Percentiles rank a stretch among this genome's conserved stretches.
Conservation (phyloP, 306 rosid species). For the Cicer chorassanicum region DNA sequence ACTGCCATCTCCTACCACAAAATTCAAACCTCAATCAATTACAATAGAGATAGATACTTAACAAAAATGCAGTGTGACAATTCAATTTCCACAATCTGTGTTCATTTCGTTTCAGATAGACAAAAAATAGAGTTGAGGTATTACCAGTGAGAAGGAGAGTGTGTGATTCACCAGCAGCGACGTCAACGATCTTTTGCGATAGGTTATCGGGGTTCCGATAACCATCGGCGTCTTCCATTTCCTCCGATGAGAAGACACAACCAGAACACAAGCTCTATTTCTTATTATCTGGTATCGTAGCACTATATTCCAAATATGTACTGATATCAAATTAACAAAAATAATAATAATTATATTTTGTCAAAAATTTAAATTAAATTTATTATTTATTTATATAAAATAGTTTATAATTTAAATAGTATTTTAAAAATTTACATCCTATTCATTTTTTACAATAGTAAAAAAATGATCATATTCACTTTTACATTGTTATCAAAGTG, state of each 20-base stretch:
- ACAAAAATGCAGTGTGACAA: neutral
- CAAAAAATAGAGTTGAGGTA: neutral
- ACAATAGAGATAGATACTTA: constrained; percentile 6
- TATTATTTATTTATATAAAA: too few relatives aligned
- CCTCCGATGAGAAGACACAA: constrained; percentile 14
- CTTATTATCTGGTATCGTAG: neutral
- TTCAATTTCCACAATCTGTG: constrained; percentile 3
- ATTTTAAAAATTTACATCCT: too few relatives aligned
- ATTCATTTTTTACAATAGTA: too few relatives aligned
- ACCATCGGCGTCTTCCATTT: constrained; percentile 42
- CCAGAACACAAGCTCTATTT: constrained; percentile 1
- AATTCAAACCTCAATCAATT: neutral
- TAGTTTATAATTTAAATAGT: too few relatives aligned
- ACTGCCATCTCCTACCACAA: constrained; percentile 65
- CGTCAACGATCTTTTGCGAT: constrained; percentile 37
- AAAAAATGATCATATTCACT: too few relatives aligned
- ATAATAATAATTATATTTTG: too few relatives aligned
- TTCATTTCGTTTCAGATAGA: neutral
- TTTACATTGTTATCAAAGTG: too few relatives aligned
- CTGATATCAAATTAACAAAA: too few relatives aligned
- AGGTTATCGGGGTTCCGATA: neutral
- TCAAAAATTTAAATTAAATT: too few relatives aligned
- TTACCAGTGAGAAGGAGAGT: constrained; percentile 47
- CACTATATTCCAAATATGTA: too few relatives aligned
- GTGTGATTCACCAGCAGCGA: constrained; percentile 49